A percentile compares a stretch with the other conserved stretches of the same genome.
phyloP scores from a whole-genome alignment of 2,329 filamentous ascomycete genomes.

The Diaporthe batatas region DNA sequence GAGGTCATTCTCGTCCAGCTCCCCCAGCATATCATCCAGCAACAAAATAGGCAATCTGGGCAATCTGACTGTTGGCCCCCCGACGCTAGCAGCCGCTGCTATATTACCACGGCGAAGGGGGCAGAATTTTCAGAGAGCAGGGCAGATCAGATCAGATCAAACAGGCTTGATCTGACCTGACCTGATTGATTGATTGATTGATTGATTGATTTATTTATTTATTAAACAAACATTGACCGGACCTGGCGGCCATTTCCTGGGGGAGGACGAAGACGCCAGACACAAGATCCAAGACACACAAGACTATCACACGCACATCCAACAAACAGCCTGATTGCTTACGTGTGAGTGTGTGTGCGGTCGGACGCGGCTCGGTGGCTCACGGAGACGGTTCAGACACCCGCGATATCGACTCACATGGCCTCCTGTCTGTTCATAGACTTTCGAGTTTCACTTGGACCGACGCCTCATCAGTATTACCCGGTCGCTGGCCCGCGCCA shows the following conservation, averaged over 20 bases:
- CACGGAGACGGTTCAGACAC: slow-evolving; percentile 7
- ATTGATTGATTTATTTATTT: too few species aligned
- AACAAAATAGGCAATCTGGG: slow-evolving; percentile 28
- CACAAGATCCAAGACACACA: neutral
- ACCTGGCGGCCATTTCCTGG: neutral
- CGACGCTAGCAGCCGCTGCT: slow-evolving; percentile 27
- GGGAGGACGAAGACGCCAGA: neutral
- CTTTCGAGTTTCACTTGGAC: slow-evolving; percentile 34
- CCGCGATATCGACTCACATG: slow-evolving; percentile 31
- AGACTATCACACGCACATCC: neutral
- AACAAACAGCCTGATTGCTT: slow-evolving; percentile 15
- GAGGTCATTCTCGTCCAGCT: slow-evolving; percentile 32
- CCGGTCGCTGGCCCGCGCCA: slow-evolving; percentile 20
- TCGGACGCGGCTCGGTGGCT: slow-evolving; percentile 8
- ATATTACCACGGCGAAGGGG: slow-evolving; percentile 21
- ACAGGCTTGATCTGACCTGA: neutral
- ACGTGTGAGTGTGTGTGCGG: slow-evolving; percentile 4
- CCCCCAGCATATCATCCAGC: slow-evolving; percentile 13
- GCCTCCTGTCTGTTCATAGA: slow-evolving; percentile 34
- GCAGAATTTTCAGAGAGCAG: slow-evolving; percentile 8
- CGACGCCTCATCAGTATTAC: slow-evolving; percentile 29
- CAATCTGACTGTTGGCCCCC: slow-evolving; percentile 32
- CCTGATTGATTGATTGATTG: too few species aligned
- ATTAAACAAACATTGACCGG: neutral
- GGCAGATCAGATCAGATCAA: neutral